Percentiles rank a stretch among this genome's conserved stretches.
phyloP scores from a whole-genome alignment of 805 yeast species.

The Schwanniomyces pseudopolymorphus region DNA sequence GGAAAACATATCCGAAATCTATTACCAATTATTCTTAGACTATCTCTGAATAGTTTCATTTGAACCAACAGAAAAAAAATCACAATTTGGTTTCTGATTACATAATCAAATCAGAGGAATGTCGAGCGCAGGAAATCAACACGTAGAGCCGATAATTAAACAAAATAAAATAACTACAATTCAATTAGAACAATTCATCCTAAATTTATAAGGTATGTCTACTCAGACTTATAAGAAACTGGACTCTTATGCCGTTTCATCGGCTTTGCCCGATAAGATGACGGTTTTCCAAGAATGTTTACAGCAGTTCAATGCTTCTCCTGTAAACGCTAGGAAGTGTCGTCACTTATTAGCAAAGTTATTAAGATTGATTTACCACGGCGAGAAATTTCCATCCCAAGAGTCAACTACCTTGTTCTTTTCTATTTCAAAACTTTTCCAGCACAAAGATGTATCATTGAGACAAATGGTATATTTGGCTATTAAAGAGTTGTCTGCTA shows the following conservation, averaged over 20 bases:
- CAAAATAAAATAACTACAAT: neutral
- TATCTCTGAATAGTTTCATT: too few species aligned
- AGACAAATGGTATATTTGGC: conserved; percentile 94
- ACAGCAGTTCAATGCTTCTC: conserved; percentile 88
- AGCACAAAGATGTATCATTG: conserved; percentile 81
- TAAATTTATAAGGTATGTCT: conserved; percentile 58
- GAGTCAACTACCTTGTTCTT: conserved; percentile 94
- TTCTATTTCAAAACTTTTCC: conserved; percentile 91
- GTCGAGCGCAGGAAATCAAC: conserved; percentile 10
- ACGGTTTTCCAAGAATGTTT: conserved; percentile 94
- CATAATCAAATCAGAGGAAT: conserved; percentile 5
- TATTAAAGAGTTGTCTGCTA: conserved; percentile 82
- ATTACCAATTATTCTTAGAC: too few species aligned
- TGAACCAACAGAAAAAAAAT: neutral
- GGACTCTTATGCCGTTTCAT: conserved; percentile 61
- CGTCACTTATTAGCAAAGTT: conserved; percentile 80
- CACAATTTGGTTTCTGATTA: neutral
- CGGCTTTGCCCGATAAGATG: conserved; percentile 87
- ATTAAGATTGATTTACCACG: conserved; percentile 76
- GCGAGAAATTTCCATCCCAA: conserved; percentile 81
- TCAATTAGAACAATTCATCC: neutral
- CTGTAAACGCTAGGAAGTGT: conserved; percentile 84
- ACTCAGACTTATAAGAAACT: conserved; percentile 79
- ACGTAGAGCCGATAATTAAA: conserved; percentile 10
- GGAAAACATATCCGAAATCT: conserved; percentile 16